Evolutionary conservation across 1,284 basidiomycete genomes (phyloP), one percentile per base, ranked within the genome.

Genomic region (Cutaneotrichosporon cavernicola): DNA sequence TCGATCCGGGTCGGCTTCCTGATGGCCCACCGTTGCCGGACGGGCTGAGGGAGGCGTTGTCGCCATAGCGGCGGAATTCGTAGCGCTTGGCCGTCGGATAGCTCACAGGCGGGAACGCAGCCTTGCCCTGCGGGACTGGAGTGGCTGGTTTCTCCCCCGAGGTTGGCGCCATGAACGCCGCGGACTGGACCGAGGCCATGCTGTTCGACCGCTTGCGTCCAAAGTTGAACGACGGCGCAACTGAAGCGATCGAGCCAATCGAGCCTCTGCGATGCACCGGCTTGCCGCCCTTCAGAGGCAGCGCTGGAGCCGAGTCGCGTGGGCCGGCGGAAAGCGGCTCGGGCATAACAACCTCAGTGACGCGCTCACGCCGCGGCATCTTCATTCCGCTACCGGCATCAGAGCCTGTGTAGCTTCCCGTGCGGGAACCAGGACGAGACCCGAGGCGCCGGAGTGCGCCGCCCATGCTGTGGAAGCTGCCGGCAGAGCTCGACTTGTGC

Each of bases 331-430:
- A 75, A 16, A 80, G 69, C 2, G 79, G 79, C 64, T 78, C 76
- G 0, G 80, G 80, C 78, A 81, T 80, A 66, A 80, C 69, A 32
- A 81, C 72, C 61, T 81, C 80, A n/a, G 78, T 67, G 32, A 80
- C 60, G 3, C 77, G 65, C 65, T 80, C 79, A 50, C 70, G 68
- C 11, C 72, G 67, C 2, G 77, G 76, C 72, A 76, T 72, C 56
- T 69, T 68, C 21, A 22, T 26, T 18, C 22, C 38, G 18, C 65
- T 61, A 4, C 65, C 67, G 5, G 67, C 64, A 14, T 77, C 76
- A 0, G 74, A 74, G 16, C 73, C 73, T 5, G 69, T 66, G 21
- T 65, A 56, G 40, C 76, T 76, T 21, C 60, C 66, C 18, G 72
- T 50, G 5, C 74, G 69, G 11, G 74, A 76, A 14, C 66, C 65